A percentile compares a stretch with the other conserved stretches of the same genome.
These are phyloP conservation scores for Trichosporon asahii DNA, from an alignment of 1,284 basidiomycete species.

Conservation along the genomic window DNA sequence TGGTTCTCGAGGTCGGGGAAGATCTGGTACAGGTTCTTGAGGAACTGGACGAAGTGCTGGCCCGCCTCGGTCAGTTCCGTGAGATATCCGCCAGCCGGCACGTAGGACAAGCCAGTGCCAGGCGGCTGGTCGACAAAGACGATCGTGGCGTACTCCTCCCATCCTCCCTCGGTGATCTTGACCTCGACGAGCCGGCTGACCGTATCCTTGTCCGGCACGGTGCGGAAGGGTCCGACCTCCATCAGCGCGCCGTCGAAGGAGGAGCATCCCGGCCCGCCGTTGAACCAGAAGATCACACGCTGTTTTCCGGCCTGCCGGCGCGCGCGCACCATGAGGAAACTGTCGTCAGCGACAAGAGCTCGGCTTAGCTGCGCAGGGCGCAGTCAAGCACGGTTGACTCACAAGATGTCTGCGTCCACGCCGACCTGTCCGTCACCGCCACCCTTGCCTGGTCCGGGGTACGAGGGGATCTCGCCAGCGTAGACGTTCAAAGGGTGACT, in stretches of 20 bases:
- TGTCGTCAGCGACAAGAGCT: slow-evolving; percentile 17
- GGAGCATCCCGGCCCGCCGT: slow-evolving; percentile 93
- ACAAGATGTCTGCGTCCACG: slow-evolving; percentile 50
- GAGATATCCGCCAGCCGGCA: slow-evolving; percentile 78
- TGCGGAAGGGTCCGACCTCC: slow-evolving; percentile 90
- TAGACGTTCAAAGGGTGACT: slow-evolving; percentile 71
- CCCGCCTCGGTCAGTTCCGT: slow-evolving; percentile 75
- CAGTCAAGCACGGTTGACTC: slow-evolving; percentile 19
- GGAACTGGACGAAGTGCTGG: slow-evolving; percentile 75
- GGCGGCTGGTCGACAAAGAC: slow-evolving; percentile 97
- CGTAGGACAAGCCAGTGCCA: slow-evolving; percentile 90
- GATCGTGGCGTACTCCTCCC: slow-evolving; percentile 98
- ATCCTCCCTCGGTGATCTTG: slow-evolving; percentile 77
- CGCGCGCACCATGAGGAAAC: slow-evolving; percentile 88
- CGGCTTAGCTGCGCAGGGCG: neutral
- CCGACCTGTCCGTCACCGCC: slow-evolving; percentile 47
- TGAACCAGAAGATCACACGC: slow-evolving; percentile 93
- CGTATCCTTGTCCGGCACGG: slow-evolving; percentile 53
- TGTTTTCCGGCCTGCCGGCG: slow-evolving; percentile 80
- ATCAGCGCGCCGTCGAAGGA: slow-evolving; percentile 97
- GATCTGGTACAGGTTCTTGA: slow-evolving; percentile 79
- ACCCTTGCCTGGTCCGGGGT: slow-evolving; percentile 59
- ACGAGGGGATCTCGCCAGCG: slow-evolving; percentile 74
- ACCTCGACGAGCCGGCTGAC: slow-evolving; percentile 66
- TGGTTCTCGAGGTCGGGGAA: slow-evolving; percentile 82